Evolutionary conservation across 805 yeast species (phyloP).

Genomic region (Yamadazyma sp.): DNA sequence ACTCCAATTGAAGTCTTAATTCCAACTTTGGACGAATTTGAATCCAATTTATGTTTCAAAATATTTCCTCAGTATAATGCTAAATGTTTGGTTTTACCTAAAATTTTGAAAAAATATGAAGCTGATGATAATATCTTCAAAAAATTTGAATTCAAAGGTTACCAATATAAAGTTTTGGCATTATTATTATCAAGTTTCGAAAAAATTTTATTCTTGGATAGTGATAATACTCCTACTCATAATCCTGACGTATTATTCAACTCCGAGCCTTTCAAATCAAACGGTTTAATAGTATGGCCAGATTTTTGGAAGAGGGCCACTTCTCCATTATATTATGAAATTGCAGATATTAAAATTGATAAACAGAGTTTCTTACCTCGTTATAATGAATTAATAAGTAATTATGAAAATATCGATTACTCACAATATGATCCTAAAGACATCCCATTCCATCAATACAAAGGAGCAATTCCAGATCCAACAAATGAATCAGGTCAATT

Average conservation of each 20-base stretch:
- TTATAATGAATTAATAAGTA: constrained; percentile 25
- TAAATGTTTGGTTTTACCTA: constrained; percentile 36
- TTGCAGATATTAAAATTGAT: constrained; percentile 51
- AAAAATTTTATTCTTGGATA: constrained; percentile 67
- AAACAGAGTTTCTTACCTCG: constrained; percentile 25
- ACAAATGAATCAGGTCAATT: constrained; percentile 41
- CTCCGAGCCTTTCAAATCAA: constrained; percentile 49
- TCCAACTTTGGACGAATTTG: constrained; percentile 68
- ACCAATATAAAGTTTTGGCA: constrained; percentile 43
- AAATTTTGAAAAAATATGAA: constrained; percentile 18
- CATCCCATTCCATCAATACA: constrained; percentile 28
- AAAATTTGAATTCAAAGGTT: constrained; percentile 40
- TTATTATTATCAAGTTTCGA: constrained; percentile 53
- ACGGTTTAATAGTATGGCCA: constrained; percentile 73
- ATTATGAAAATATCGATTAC: constrained; percentile 11
- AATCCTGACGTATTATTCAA: constrained; percentile 61
- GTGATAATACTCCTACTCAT: constrained; percentile 70
- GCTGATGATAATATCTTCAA: constrained; percentile 19
- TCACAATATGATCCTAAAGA: constrained; percentile 10
- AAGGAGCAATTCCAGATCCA: constrained; percentile 31
- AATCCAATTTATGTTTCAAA: constrained; percentile 51
- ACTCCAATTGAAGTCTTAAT: constrained; percentile 82
- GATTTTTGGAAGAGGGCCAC: constrained; percentile 88
- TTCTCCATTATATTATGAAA: constrained; percentile 66
- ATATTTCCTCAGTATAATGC: constrained; percentile 39